Percentiles rank a stretch among this genome's conserved stretches.
These are phyloP conservation scores for Plasmodium knowlesi DNA, from an alignment of 169 alveolate species.

Conservation along the genomic window DNA sequence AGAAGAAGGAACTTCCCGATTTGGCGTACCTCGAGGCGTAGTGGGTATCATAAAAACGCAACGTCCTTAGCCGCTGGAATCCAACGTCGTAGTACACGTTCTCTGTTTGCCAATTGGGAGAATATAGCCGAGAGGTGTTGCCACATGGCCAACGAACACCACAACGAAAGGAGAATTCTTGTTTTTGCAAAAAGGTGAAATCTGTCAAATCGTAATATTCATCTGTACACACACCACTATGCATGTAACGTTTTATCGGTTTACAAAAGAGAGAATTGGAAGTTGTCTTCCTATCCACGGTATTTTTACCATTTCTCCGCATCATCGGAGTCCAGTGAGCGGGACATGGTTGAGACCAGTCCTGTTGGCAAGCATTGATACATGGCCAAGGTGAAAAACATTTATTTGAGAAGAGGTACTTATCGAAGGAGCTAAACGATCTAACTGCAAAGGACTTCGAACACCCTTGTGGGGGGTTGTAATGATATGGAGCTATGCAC, in stretches of 20 bases:
- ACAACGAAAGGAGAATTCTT: constrained; percentile 80
- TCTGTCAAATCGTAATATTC: constrained; percentile 5
- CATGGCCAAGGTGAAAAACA: constrained; percentile 86
- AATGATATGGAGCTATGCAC: constrained; percentile 81
- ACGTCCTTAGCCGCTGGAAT: constrained; percentile 20
- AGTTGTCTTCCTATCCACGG: background rate
- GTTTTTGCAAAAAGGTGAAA: constrained; percentile 74
- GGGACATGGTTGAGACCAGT: constrained; percentile 72
- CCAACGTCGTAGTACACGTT: constrained; percentile 25
- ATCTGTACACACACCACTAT: constrained; percentile 37
- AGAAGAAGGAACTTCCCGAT: constrained; percentile 6
- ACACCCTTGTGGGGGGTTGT: constrained; percentile 80
- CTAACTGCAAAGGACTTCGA: constrained; percentile 27
- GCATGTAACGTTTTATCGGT: background rate
- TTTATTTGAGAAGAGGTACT: constrained; percentile 72
- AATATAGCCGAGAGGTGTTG: background rate
- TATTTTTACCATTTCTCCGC: background rate
- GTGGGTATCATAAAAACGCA: constrained; percentile 31
- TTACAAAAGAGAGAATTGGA: constrained; percentile 6
- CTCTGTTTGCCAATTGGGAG: constrained; percentile 59
- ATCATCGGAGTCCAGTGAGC: background rate
- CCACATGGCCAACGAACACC: constrained; percentile 83
- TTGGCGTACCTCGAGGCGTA: constrained; percentile 10
- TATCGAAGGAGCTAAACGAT: constrained; percentile 59
- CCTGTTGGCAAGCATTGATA: constrained; percentile 77